A percentile compares a stretch with the other conserved stretches of the same genome.
Evolutionary conservation across 1,284 basidiomycete species (phyloP).

Genomic region (Marasmius tenuissimus): DNA sequence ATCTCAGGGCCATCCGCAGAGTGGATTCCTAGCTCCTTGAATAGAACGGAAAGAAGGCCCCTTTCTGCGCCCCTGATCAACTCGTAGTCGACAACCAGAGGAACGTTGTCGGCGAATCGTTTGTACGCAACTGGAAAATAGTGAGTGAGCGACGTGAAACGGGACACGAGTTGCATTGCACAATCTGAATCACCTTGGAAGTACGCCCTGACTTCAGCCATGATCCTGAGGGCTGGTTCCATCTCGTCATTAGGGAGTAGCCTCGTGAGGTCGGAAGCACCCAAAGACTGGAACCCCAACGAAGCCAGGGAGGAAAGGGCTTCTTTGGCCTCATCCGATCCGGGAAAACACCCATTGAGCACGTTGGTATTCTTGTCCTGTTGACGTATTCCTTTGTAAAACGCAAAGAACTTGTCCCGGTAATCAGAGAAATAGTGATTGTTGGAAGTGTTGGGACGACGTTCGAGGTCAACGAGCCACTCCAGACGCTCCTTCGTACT

Average conservation of each 20-base stretch:
- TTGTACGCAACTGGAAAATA: constrained; percentile 60
- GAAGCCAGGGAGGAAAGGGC: constrained; percentile 41
- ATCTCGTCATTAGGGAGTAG: constrained; percentile 53
- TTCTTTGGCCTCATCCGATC: constrained; percentile 15
- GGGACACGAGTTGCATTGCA: not conserved
- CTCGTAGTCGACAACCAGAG: constrained; percentile 62
- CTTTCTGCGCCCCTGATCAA: constrained; percentile 52
- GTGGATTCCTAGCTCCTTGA: constrained; percentile 43
- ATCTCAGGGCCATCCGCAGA: constrained; percentile 45
- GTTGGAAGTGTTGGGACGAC: constrained; percentile 56
- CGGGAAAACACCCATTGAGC: constrained; percentile 16
- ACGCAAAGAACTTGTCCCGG: constrained; percentile 51
- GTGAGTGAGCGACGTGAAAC: not conserved
- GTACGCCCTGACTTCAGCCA: constrained; percentile 72
- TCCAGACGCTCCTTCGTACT: constrained; percentile 40
- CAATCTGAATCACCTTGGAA: constrained; percentile 32
- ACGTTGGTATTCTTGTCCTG: constrained; percentile 30
- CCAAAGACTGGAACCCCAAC: constrained; percentile 42
- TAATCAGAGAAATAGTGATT: constrained; percentile 58
- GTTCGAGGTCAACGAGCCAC: constrained; percentile 56
- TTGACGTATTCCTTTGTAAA: constrained; percentile 45
- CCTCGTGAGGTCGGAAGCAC: constrained; percentile 46
- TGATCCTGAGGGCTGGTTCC: constrained; percentile 59
- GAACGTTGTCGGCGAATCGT: constrained; percentile 63
- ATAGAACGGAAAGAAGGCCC: constrained; percentile 36